These are phyloP conservation scores for Epichloe gansuensis DNA, from an alignment of 2,329 filamentous ascomycete genomes.

Conservation along the genomic window DNA sequence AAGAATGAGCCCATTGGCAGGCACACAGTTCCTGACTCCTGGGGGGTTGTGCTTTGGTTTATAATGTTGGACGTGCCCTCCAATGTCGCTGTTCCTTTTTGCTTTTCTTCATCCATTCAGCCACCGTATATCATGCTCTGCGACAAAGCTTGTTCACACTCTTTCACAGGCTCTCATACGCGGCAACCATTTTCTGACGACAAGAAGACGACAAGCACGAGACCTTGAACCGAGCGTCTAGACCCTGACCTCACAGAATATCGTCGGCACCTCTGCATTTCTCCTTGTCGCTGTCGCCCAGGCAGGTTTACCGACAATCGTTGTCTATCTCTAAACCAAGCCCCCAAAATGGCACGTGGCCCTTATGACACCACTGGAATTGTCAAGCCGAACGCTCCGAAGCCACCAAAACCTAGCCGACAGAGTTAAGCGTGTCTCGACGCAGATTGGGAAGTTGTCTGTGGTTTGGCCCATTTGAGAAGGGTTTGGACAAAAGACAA, in stretches of 20 bases:
- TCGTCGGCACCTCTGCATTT: neutral
- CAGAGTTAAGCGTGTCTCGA: neutral
- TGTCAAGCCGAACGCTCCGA: constrained; percentile 22
- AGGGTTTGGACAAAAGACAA: neutral
- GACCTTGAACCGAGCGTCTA: neutral
- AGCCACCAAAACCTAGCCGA: constrained; percentile 20
- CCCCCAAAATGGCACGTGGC: constrained; percentile 19
- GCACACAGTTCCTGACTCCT: neutral
- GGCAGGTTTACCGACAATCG: neutral
- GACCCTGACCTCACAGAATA: neutral
- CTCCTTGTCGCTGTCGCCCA: neutral
- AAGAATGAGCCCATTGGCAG: constrained; percentile 2
- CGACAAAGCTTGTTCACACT: neutral
- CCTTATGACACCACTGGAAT: constrained; percentile 27
- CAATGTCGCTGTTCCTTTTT: constrained; percentile 2
- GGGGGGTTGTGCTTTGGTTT: constrained; percentile 3
- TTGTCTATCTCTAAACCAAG: neutral
- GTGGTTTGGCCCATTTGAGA: neutral
- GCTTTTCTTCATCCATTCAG: neutral
- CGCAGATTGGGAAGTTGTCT: neutral
- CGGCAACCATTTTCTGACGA: neutral
- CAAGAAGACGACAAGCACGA: neutral
- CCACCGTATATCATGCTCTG: neutral
- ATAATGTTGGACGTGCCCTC: constrained; percentile 11
- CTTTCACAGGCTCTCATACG: too few relatives aligned